Base-by-base conservation (phyloP, 2,329 filamentous ascomycete genomes). In the Aspergillus versicolor region DNA sequence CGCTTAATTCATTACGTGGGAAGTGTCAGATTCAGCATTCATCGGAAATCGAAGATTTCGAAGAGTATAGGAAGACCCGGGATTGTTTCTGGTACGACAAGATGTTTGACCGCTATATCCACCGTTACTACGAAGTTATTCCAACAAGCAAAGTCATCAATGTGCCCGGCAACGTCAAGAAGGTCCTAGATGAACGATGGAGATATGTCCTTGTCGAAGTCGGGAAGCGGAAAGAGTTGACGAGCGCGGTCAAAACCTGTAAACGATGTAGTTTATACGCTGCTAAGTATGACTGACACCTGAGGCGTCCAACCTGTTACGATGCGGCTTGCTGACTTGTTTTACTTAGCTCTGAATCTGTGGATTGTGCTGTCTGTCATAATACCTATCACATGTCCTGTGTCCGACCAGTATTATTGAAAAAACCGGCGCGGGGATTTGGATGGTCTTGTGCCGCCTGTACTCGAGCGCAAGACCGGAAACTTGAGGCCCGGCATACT, bases 321-420 rank as follows among this genome's bases (percentile, higher is more conserved):
- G 41, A 48, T 50, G 8, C 13, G 44, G 22, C 9, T 21, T 19
- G 42, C 45, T 59, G 47, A 73, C 64, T 66, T 60, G 58, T 64
- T 62, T 42, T 52, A 56, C 48, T 11, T 69, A 95, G 91, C 69
- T 89, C 90, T 73, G 91, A 97, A 77, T 97, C 94, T 40, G 94
- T 97, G 22, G 93, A 97, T 73, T 99, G 94, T 74, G 94, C 93
- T 44, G 92, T 97, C 54, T 99, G 94, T 75, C 85, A 88, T 70
- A 88, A 92, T 73, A 97, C 93, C 13, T 99, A 97, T 77, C 94
- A 99, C 79, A 97, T 99, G 93, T 91, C 92, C 69, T 99, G 94
- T 74, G 94, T 99, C 56, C 88, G 89, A 60, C 94, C 94, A 41
- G 91, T 92, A 38, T 76, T 99, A 61, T 83, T 92, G 52, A 99